Base-by-base conservation (phyloP, 2,329 filamentous ascomycete genomes). In the Calonectria ilicicola region DNA sequence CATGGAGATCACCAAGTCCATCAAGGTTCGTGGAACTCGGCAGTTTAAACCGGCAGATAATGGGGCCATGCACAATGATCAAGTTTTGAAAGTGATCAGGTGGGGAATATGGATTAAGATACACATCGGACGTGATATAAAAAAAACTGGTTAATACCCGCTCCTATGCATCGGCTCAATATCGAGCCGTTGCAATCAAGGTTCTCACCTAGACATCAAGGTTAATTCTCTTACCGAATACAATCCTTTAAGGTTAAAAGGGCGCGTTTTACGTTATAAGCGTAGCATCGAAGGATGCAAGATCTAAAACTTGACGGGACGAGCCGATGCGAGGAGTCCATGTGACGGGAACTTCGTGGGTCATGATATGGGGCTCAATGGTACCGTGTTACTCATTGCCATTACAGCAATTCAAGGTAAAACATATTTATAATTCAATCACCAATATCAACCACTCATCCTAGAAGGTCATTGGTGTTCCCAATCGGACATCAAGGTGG, bases 131-230 rank as follows among this genome's bases (percentile, higher is more conserved):
- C n/a, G 23, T 12, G n/a, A 38, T 14, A 23, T 15, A 23, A 2
- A 23, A 2, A 23, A 14, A 40, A 6, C 26, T 58, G 14, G 6
- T 58, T 32, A 23, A 23, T 8, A 15, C 6, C 53, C 32, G n/a
- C 32, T n/a, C 5, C 19, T 3, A 12, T 40, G 35, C 53, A 60
- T 60, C 32, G 32, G 32, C 12, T n/a, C n/a, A n/a, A n/a, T n/a
- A n/a, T n/a, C n/a, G n/a, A n/a, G n/a, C n/a, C n/a, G n/a, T n/a
- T n/a, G n/a, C n/a, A n/a, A 58, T 38, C 53, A 58, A 23, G 53
- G 53, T 58, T 58, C 53, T 58, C 32, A 58, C 17, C 14, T 32
- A 58, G 53, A 58, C 53, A 58, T 58, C 53, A 58, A 58, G 53
- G 53, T 58, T 15, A 38, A 5, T 14, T 56, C 19, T 19, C 15